phyloP scores from a whole-genome alignment of 352 stramenopile genomes.

The Thraustotheca clavata region DNA sequence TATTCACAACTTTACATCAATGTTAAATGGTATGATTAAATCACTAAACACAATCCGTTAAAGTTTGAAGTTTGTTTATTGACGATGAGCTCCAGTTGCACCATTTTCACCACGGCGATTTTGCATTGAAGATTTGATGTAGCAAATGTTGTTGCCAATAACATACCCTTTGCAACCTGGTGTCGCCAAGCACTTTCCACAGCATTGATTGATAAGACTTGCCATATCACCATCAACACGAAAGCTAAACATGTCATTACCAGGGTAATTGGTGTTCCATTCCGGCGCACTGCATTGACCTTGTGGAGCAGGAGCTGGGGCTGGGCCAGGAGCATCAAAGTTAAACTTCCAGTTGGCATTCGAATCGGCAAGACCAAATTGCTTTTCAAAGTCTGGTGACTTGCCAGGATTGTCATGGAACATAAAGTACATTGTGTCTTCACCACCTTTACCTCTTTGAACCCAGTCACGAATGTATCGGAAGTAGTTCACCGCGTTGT shows the following conservation, averaged over 20 bases:
- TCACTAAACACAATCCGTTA: no score
- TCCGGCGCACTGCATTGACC: neutral
- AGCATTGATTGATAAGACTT: neutral
- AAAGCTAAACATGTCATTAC: neutral
- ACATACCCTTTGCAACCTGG: neutral
- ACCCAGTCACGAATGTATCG: neutral
- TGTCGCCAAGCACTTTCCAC: neutral
- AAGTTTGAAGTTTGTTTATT: neutral
- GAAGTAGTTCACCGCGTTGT: slow-evolving; percentile 30
- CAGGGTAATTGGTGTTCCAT: slow-evolving; percentile 4
- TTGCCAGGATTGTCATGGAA: slow-evolving; percentile 13
- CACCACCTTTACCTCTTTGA: slow-evolving; percentile 2
- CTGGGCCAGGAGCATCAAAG: slow-evolving; percentile 1
- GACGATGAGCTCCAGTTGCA: neutral
- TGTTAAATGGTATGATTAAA: no score
- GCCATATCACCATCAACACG: neutral
- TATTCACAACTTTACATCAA: no score
- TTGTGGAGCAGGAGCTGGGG: no score
- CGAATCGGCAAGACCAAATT: neutral
- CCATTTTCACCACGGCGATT: neutral
- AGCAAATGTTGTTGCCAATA: neutral
- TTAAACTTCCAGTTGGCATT: slow-evolving; percentile 16
- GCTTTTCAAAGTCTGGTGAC: slow-evolving; percentile 10
- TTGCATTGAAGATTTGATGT: neutral
- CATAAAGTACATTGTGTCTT: slow-evolving; percentile 12